Conservation (phyloP, 2,329 filamentous ascomycete species). For the Trichoderma citrinoviride region DNA sequence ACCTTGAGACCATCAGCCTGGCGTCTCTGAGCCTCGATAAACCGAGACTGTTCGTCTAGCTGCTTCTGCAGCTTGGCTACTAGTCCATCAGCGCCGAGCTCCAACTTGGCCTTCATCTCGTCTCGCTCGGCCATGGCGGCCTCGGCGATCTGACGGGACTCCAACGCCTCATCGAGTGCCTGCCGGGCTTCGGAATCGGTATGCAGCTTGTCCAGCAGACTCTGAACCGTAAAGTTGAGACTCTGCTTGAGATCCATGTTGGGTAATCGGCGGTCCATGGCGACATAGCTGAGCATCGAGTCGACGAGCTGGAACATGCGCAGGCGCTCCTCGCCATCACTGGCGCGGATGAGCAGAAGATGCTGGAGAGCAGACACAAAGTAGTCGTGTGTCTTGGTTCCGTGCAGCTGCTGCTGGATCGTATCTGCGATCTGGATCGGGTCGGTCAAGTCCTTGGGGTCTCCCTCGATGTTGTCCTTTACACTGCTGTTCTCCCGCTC, state of each 20-base stretch:
- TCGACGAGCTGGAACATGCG: slow-evolving; percentile 98
- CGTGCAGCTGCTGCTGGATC: slow-evolving; percentile 79
- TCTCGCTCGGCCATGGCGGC: slow-evolving; percentile 94
- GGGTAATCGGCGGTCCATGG: slow-evolving; percentile 92
- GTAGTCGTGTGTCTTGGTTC: slow-evolving; percentile 87
- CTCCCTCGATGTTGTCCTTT: slow-evolving; percentile 80
- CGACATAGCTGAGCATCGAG: slow-evolving; percentile 98
- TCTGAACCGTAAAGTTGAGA: slow-evolving; percentile 96
- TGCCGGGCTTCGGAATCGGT: slow-evolving; percentile 93
- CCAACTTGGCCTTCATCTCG: slow-evolving; percentile 85
- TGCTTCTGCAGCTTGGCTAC: slow-evolving; percentile 92
- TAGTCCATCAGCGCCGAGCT: slow-evolving; percentile 87
- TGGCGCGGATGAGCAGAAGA: slow-evolving; percentile 85
- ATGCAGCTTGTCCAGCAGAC: slow-evolving; percentile 88
- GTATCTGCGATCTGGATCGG: slow-evolving; percentile 91
- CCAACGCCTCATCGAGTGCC: slow-evolving; percentile 85
- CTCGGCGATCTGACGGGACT: slow-evolving; percentile 89
- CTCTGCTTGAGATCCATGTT: slow-evolving; percentile 98
- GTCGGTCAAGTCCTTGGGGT: slow-evolving; percentile 88
- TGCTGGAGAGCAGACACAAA: slow-evolving; percentile 95
- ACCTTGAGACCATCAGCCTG: slow-evolving; percentile 86
- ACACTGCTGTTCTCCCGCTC: slow-evolving; percentile 88
- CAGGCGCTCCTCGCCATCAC: slow-evolving; percentile 85
- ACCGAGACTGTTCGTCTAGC: slow-evolving; percentile 84
- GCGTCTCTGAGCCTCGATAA: slow-evolving; percentile 84